A percentile compares a stretch with the other conserved stretches of the same genome.
These are phyloP conservation scores for Trichoderma sp. DNA, from an alignment of 2,329 filamentous ascomycete species.

Conservation along the genomic window DNA sequence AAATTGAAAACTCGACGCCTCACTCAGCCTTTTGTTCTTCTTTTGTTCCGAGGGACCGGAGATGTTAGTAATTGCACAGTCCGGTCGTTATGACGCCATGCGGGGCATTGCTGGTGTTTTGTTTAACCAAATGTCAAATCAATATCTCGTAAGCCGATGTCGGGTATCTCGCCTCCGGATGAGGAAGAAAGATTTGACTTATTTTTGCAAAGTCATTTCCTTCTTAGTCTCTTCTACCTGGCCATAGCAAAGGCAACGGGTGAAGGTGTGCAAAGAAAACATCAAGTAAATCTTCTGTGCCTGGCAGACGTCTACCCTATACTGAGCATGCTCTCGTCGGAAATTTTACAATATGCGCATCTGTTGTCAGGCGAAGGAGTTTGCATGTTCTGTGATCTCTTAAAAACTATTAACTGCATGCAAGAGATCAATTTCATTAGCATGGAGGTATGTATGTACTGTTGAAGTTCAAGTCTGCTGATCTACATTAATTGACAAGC, in stretches of 20 bases:
- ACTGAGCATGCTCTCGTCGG: not conserved
- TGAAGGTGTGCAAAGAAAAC: not conserved
- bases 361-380: not conserved
- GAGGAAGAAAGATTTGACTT: not conserved
- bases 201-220: not conserved
- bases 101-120: slow-evolving; percentile 4
- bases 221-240: not conserved
- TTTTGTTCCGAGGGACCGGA: not conserved
- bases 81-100: slow-evolving; percentile 11
- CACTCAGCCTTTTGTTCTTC: not conserved
- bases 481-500: not conserved
- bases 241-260: too few species aligned
- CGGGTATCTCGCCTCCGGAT: not conserved
- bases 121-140: not conserved
- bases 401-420: not conserved
- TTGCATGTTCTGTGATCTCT: not conserved
- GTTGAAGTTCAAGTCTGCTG: not conserved
- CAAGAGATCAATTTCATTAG: not conserved
- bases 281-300: not conserved
- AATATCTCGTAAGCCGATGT: not conserved
- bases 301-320: not conserved
- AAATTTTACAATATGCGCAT: not conserved
- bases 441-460: not conserved
- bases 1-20: not conserved
- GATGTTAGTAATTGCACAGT: not conserved